A percentile compares a stretch with the other conserved stretches of the same genome.
Evolutionary conservation across 2,329 filamentous ascomycete species (phyloP).

Genomic region (Epichloe baconii): DNA sequence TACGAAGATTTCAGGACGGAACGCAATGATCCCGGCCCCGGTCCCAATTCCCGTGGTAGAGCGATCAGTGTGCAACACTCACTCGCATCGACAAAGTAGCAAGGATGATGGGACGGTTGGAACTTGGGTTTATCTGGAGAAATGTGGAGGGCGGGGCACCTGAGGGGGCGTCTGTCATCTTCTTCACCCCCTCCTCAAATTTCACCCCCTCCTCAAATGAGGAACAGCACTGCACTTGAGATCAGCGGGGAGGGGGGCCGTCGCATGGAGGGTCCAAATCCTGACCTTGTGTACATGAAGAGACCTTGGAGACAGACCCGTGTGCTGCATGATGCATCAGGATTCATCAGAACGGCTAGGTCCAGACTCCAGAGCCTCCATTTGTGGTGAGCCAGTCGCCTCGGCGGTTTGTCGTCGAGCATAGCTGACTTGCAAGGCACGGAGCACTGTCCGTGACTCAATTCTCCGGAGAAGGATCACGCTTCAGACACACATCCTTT

Average conservation of each 20-base stretch:
- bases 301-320: background rate
- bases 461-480: background rate
- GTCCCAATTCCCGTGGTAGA: background rate
- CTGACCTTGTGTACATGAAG: too few species aligned
- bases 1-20: background rate
- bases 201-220: too few species aligned
- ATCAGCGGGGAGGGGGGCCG: background rate
- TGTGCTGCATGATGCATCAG: too few species aligned
- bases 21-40: too few species aligned
- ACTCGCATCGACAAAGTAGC: too few species aligned
- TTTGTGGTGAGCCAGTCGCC: background rate
- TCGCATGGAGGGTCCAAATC: too few species aligned
- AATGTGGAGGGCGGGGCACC: constrained; percentile 3
- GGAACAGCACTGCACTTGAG: background rate
- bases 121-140: constrained; percentile 6
- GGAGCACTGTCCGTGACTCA: background rate
- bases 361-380: too few species aligned
- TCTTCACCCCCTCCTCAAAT: too few species aligned
- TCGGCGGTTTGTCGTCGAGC: background rate
- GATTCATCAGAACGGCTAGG: too few species aligned
- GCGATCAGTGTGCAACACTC: background rate
- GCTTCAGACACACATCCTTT: background rate
- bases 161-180: too few species aligned
- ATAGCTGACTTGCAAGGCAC: background rate
- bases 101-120: constrained; percentile 1